phyloP scores from a whole-genome alignment of 75 land plant genomes.

The Cunninghamia lanceolata region DNA sequence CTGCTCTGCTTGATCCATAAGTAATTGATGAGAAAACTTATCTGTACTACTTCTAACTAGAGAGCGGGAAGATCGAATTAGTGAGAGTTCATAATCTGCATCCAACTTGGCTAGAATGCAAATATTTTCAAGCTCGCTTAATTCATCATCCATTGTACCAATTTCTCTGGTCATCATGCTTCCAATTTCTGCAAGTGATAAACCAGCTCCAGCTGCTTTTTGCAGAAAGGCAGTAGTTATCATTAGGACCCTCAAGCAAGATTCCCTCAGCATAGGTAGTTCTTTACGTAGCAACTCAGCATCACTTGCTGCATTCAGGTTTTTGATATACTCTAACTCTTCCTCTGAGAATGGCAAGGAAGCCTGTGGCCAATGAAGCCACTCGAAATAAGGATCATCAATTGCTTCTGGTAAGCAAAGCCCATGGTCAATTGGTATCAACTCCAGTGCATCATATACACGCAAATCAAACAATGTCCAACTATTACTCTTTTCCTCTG shows the following conservation, averaged over 20 bases:
- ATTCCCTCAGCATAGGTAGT: slow-evolving; percentile 56
- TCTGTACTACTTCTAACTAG: slow-evolving; percentile 6
- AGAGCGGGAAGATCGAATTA: not conserved
- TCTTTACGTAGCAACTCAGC: slow-evolving; percentile 54
- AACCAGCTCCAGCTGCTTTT: slow-evolving; percentile 52
- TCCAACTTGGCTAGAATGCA: slow-evolving; percentile 46
- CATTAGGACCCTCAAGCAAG: slow-evolving; percentile 52
- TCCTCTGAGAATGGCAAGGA: slow-evolving; percentile 68
- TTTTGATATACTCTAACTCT: slow-evolving; percentile 55
- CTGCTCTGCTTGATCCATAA: slow-evolving; percentile 1
- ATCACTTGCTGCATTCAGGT: slow-evolving; percentile 59
- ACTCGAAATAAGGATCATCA: slow-evolving; percentile 86
- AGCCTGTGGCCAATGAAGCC: slow-evolving; percentile 93
- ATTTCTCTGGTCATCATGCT: slow-evolving; percentile 70
- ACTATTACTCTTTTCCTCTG: not conserved
- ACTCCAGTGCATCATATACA: slow-evolving; percentile 31
- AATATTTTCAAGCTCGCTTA: slow-evolving; percentile 54
- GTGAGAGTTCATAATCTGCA: slow-evolving; percentile 3
- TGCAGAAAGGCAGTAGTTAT: slow-evolving; percentile 67
- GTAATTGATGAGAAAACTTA: slow-evolving; percentile 2
- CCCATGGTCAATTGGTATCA: slow-evolving; percentile 83
- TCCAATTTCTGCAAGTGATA: slow-evolving; percentile 70
- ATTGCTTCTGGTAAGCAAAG: slow-evolving; percentile 75
- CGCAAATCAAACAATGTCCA: not conserved
- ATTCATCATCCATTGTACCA: slow-evolving; percentile 36